A percentile compares a stretch with the other conserved stretches of the same genome.
Evolutionary conservation across 2,329 filamentous ascomycete species (phyloP).

Genomic region (Clonostachys sp.): DNA sequence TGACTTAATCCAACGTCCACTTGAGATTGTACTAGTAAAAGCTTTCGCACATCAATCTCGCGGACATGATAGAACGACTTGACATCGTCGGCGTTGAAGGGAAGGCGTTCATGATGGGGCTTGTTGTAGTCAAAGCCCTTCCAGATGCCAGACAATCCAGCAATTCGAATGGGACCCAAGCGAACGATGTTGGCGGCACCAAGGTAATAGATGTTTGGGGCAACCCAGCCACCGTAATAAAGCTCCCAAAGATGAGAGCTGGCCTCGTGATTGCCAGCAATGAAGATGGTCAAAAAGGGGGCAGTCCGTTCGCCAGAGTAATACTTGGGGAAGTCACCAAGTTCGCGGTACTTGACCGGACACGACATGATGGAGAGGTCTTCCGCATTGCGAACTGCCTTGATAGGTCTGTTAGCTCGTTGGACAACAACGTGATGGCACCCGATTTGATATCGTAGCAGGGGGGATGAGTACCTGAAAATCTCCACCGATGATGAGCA

Average conservation of each 20-base stretch:
- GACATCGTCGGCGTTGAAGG: constrained; percentile 73
- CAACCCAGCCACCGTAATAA: constrained; percentile 95
- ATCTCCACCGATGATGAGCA: constrained; percentile 93
- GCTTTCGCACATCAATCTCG: constrained; percentile 85
- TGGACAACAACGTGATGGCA: not conserved
- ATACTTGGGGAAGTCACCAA: constrained; percentile 93
- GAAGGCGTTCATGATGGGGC: constrained; percentile 78
- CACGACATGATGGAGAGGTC: constrained; percentile 89
- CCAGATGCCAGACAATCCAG: constrained; percentile 91
- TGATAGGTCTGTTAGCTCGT: not conserved
- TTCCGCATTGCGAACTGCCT: constrained; percentile 82
- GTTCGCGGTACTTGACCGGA: constrained; percentile 77
- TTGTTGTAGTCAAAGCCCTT: constrained; percentile 85
- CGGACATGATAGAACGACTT: constrained; percentile 85
- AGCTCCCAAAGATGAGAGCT: constrained; percentile 87
- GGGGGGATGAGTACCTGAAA: constrained; percentile 63
- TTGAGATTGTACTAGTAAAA: constrained; percentile 79
- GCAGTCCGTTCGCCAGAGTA: constrained; percentile 75
- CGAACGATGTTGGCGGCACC: constrained; percentile 87
- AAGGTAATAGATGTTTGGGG: constrained; percentile 95
- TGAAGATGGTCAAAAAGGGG: constrained; percentile 87
- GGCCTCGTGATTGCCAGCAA: constrained; percentile 94
- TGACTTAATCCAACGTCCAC: constrained; percentile 91
- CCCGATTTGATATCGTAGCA: not conserved
- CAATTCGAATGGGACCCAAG: constrained; percentile 80